Base-by-base conservation (phyloP, 768 basidiomycete genomes). In the Suillus luteus region DNA sequence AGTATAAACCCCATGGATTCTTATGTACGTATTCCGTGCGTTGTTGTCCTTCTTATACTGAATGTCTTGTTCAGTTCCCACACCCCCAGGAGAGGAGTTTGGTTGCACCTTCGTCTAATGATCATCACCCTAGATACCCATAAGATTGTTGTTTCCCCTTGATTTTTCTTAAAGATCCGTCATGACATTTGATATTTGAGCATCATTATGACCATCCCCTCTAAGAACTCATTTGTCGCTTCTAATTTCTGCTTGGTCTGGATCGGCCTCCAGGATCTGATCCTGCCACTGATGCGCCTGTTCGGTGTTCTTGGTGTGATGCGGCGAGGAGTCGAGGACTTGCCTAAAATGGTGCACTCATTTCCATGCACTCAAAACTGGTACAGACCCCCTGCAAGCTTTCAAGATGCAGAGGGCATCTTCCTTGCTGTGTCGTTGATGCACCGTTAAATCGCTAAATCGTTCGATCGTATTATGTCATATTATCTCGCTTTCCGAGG, bases 1-100 rank as follows among this genome's bases (percentile, higher is more conserved):
- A 78, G 83, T 22, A 67, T 82, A 59, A 83, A 87, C 67, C 79
- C 83, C 15, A 80, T 88, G 71, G 87, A 91, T 54, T 74, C 88
- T 62, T 91, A 85, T 73, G 91, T 92, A 75, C 79, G 88, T 78
- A 5, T 27, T 59, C 54, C 46, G 40, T 55, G 22, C 2, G 41
- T 41, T 52, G 43, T 60, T 62, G 51, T 55, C 63, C 54, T 27
- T 60, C 4, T 27, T 31, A 31, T 59, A 49, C 64, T 58, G 54
- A 67, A n/a, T 14, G 7, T 15, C 19, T 48, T n/a, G 19, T 54
- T 54, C 64, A 80, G 77, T 80, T 77, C 70, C 76, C 72, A 62
- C 71, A 74, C 65, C 71, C 72, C 46, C 83, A 83, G 72, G 83
- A 84, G 68, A 80, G 83, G 75, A 78, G 73, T 66, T 67, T 83